A percentile compares a stretch with the other conserved stretches of the same genome.
phyloP scores from a whole-genome alignment of 352 stramenopile genomes.

The Pythium coloratum region DNA sequence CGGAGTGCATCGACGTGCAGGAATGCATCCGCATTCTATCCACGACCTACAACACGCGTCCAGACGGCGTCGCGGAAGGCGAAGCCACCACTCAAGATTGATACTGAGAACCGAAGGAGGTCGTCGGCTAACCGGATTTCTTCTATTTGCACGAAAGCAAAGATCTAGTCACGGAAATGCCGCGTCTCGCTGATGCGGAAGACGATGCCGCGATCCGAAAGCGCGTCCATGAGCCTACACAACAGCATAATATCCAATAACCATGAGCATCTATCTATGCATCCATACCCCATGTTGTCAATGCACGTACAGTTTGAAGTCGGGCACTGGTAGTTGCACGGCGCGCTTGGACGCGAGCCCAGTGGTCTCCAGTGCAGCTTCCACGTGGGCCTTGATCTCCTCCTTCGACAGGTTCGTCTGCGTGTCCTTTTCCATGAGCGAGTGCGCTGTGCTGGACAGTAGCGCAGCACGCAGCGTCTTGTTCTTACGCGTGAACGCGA shows the following conservation, averaged over 20 bases:
- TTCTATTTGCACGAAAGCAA: not conserved
- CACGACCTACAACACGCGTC: constrained; percentile 43
- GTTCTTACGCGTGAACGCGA: constrained; percentile 85
- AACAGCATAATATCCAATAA: not conserved
- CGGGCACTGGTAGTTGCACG: constrained; percentile 58
- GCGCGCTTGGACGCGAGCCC: constrained; percentile 50
- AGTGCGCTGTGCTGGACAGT: constrained; percentile 57
- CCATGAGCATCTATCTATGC: not conserved
- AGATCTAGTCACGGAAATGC: constrained; percentile 57
- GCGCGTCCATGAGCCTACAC: constrained; percentile 46
- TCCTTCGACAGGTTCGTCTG: constrained; percentile 34
- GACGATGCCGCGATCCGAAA: constrained; percentile 43
- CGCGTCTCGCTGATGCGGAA: constrained; percentile 62
- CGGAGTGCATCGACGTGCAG: constrained; percentile 69
- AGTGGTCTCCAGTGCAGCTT: constrained; percentile 48
- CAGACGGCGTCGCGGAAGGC: constrained; percentile 7
- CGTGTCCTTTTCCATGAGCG: constrained; percentile 34
- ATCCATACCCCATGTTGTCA: not conserved
- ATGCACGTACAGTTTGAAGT: constrained; percentile 49
- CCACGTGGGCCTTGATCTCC: constrained; percentile 41
- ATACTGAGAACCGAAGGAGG: too few relatives aligned
- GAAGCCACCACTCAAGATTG: constrained; percentile 3
- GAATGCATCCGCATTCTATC: constrained; percentile 66
- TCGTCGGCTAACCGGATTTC: not conserved
- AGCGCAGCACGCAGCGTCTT: constrained; percentile 82